Base-by-base conservation (phyloP, 2,329 filamentous ascomycete genomes). In the Westerdykella ornata region DNA sequence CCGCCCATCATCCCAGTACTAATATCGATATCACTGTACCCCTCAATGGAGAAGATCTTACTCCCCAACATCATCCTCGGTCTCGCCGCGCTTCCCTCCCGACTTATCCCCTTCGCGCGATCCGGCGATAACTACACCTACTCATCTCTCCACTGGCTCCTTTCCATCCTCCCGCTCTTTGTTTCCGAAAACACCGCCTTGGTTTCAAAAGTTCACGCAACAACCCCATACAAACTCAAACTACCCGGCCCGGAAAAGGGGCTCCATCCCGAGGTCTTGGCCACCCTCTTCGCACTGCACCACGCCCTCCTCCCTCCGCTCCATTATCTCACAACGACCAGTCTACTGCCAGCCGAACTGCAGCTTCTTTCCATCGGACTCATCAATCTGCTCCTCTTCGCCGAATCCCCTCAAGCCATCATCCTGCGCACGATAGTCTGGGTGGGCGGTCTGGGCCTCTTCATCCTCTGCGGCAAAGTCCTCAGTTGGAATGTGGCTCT, bases 401-500 rank as follows among this genome's bases (percentile, higher is more conserved):
- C 88, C 0, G 70, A 72, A 5, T 92, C 89, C 0, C 71, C 72
- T 5, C 72, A 74, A 48, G 60, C 62, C 4, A 48, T 53, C 3
- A 73, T 74, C 19, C 53, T 74, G 3, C 63, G 63, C 33, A 64
- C 65, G 7, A 52, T 72, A 33, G 51, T 74, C 12, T 74, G 72
- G 71, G 46, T 72, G 15, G 72, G 90, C n/a, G 88, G 89, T 1
- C 65, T 96, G 20, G 76, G 79, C 35, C 65, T 94, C 13, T 79
- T 95, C 39, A 68, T 90, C 3, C 70, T 78, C 5, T 94, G 88
- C 59, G 78, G 80, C 20, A 75, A 81, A 20, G 78, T 92, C 11
- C 78, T 97, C 28, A 77, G 76, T 54, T 94, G 87, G 85, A 88
- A 86, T 35, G 84, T 97, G 39, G 77, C 83, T 18, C 70, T 98